Evolutionary conservation across 2,329 filamentous ascomycete species (phyloP).

Genomic region (Apiospora aurea): DNA sequence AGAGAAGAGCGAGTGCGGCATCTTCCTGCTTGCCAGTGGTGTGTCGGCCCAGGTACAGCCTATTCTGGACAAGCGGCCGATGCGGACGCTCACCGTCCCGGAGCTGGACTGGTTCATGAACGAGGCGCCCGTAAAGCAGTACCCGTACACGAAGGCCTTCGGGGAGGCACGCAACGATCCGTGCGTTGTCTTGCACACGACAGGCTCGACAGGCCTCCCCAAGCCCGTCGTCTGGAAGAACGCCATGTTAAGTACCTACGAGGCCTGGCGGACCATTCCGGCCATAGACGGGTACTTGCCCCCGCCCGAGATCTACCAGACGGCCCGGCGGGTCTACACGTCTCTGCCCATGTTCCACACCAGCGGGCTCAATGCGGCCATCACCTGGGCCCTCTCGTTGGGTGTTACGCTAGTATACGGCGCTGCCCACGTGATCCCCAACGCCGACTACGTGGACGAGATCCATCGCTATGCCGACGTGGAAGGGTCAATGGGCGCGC

Average conservation of each 20-base stretch:
- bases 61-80: slow-evolving; percentile 19
- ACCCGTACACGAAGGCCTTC: slow-evolving; percentile 27
- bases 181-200: slow-evolving; percentile 26
- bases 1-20: slow-evolving; percentile 3
- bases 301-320: slow-evolving; percentile 28
- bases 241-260: slow-evolving; percentile 33
- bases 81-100: slow-evolving; percentile 19
- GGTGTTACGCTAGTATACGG: slow-evolving; percentile 36
- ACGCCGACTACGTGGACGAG: slow-evolving; percentile 35
- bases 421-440: slow-evolving; percentile 30
- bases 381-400: slow-evolving; percentile 27
- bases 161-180: slow-evolving; percentile 25
- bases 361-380: slow-evolving; percentile 34
- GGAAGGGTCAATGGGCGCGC: slow-evolving; percentile 33
- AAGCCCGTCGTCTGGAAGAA: slow-evolving; percentile 30
- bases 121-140: slow-evolving; percentile 1
- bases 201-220: slow-evolving; percentile 27
- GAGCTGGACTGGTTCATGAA: slow-evolving; percentile 20
- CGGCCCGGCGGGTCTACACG: slow-evolving; percentile 29
- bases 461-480: slow-evolving; percentile 35
- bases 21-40: slow-evolving; percentile 14
- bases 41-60: not conserved
- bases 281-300: slow-evolving; percentile 12
- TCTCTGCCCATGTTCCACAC: slow-evolving; percentile 35
- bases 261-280: slow-evolving; percentile 34